These are phyloP conservation scores for Claviceps digitariae DNA, from an alignment of 2,329 filamentous ascomycete genomes.

Conservation along the genomic window DNA sequence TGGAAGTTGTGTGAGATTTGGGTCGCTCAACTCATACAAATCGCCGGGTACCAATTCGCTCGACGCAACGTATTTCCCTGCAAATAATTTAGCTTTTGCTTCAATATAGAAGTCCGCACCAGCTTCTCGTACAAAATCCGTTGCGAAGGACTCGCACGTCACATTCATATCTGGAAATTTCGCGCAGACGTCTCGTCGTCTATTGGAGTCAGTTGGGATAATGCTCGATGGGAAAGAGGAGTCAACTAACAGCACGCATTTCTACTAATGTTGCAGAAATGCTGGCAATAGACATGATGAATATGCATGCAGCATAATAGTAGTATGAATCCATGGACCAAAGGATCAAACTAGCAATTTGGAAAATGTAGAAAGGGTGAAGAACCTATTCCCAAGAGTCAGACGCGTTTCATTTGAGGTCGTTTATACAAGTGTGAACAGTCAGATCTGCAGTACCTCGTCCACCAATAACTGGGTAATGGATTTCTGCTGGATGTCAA, in stretches of 20 bases:
- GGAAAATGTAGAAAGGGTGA: slow-evolving; percentile 97
- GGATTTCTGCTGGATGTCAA: slow-evolving; percentile 87
- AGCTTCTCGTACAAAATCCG: slow-evolving; percentile 61
- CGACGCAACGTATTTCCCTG: slow-evolving; percentile 73
- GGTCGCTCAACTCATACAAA: slow-evolving; percentile 93
- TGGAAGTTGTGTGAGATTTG: slow-evolving; percentile 73
- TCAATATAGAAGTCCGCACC: neutral
- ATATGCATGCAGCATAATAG: slow-evolving; percentile 93
- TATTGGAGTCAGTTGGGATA: slow-evolving; percentile 17
- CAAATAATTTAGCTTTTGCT: neutral
- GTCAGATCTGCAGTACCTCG: slow-evolving; percentile 44
- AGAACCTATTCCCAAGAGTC: slow-evolving; percentile 46
- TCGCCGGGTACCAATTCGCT: slow-evolving; percentile 87
- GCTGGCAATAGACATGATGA: slow-evolving; percentile 84
- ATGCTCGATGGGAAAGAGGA: neutral
- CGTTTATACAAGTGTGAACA: neutral
- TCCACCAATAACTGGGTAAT: slow-evolving; percentile 73
- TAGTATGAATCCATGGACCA: slow-evolving; percentile 97
- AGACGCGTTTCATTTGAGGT: neutral
- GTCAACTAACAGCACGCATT: slow-evolving; percentile 56
- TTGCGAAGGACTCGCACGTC: slow-evolving; percentile 86
- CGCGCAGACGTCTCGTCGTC: slow-evolving; percentile 80
- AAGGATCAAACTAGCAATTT: slow-evolving; percentile 82
- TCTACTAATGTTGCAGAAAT: slow-evolving; percentile 83
- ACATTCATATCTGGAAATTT: slow-evolving; percentile 91